These are phyloP conservation scores for Croton laevigatus DNA, from an alignment of 441 rosid genomes.

Conservation along the genomic window DNA sequence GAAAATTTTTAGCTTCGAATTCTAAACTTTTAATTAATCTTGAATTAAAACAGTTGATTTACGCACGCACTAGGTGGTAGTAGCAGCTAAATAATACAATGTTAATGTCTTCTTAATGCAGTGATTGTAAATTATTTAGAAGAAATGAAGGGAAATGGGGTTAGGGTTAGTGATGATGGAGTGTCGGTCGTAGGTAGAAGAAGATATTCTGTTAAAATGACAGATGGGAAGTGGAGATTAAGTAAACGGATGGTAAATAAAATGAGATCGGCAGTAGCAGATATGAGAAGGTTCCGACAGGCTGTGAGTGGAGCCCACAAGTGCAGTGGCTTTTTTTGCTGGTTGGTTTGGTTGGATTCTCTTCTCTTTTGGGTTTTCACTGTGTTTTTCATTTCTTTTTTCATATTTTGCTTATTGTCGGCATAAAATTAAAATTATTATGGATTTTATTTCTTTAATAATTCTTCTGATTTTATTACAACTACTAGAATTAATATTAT, in stretches of 20 bases:
- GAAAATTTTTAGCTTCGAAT: too few species aligned
- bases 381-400: neutral
- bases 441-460: too few species aligned
- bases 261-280: conserved; percentile 5
- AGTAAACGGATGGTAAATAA: neutral
- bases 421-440: neutral
- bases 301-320: neutral
- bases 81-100: too few species aligned
- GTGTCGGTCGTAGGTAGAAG: conserved; percentile 7
- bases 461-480: too few species aligned
- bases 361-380: neutral
- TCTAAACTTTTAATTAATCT: too few species aligned
- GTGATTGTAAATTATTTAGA: too few species aligned
- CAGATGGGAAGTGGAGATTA: conserved; percentile 2
- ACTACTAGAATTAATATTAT: too few species aligned
- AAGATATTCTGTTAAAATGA: neutral
- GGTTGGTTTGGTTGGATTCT: neutral
- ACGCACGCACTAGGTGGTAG: too few species aligned
- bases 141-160: neutral
- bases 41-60: too few species aligned
- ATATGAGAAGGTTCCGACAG: conserved; percentile 10
- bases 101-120: too few species aligned
- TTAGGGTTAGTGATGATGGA: neutral
- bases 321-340: neutral
- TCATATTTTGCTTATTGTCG: neutral